Evolutionary conservation across 345 rosid genomes (phyloP).

Genomic region (Bretschneidera sinensis): DNA sequence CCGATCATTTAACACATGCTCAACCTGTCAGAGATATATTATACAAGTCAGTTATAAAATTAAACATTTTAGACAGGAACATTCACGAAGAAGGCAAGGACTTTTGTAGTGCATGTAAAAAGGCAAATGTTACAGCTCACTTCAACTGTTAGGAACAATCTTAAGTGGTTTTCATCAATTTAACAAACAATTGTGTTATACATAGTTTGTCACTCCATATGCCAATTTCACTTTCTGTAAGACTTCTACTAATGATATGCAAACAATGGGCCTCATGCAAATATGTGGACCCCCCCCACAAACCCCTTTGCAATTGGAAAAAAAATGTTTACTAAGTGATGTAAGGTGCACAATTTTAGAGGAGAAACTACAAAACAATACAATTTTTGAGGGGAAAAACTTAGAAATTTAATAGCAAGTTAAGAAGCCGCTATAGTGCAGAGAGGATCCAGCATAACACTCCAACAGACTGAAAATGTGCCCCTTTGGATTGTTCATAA

Average conservation of each 20-base stretch:
- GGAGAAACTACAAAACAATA: not conserved
- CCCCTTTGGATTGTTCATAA: not conserved
- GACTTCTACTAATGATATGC: no score
- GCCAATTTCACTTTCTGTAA: no score
- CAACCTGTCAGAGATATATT: slow-evolving; percentile 46
- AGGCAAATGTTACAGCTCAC: not conserved
- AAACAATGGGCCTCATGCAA: no score
- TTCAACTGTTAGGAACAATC: not conserved
- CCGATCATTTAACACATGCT: slow-evolving; percentile 70
- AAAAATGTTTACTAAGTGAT: no score
- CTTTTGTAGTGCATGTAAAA: not conserved
- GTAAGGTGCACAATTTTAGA: no score
- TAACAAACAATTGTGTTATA: no score
- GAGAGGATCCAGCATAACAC: not conserved
- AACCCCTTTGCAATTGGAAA: no score
- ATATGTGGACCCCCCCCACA: no score
- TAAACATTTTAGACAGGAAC: not conserved
- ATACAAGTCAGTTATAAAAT: slow-evolving; percentile 11
- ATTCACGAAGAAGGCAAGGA: not conserved
- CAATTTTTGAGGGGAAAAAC: not conserved
- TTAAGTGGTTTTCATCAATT: no score
- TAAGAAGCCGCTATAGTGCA: no score
- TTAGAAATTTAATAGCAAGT: no score
- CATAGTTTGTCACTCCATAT: no score
- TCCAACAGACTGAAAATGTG: not conserved